Percentiles rank a stretch among this genome's conserved stretches.
These are phyloP conservation scores for Leccinum griseonigrum DNA, from an alignment of 1,284 basidiomycete species.

Conservation along the genomic window DNA sequence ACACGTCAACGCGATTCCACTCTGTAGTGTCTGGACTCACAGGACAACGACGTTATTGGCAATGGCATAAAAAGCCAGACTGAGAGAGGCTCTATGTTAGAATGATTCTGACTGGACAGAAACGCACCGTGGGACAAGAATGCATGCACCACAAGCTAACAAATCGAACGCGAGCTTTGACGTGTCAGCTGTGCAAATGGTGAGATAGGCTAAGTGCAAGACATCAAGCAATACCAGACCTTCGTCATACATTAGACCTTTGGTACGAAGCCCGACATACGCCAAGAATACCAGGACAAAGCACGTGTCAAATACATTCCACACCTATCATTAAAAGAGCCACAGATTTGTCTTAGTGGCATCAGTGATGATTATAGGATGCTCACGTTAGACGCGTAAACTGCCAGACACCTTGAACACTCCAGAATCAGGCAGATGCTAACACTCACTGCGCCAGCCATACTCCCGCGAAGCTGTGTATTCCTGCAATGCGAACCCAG, in stretches of 20 bases:
- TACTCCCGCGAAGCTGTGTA: slow-evolving; percentile 80
- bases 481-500: slow-evolving; percentile 78
- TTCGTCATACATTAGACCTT: slow-evolving; percentile 58
- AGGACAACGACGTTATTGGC: slow-evolving; percentile 82
- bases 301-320: slow-evolving; percentile 84
- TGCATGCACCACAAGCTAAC: slow-evolving; percentile 81
- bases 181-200: slow-evolving; percentile 38
- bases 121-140: slow-evolving; percentile 75
- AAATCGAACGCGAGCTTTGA: slow-evolving; percentile 81
- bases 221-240: slow-evolving; percentile 35
- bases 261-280: slow-evolving; percentile 66
- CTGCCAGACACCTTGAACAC: slow-evolving; percentile 39
- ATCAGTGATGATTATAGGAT: background rate
- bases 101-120: background rate
- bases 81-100: slow-evolving; percentile 23
- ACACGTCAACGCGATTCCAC: slow-evolving; percentile 7
- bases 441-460: slow-evolving; percentile 76
- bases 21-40: slow-evolving; percentile 37
- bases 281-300: slow-evolving; percentile 73
- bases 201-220: slow-evolving; percentile 10
- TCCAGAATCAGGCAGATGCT: background rate
- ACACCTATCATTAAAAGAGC: slow-evolving; percentile 49
- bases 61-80: slow-evolving; percentile 83
- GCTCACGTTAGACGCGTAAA: slow-evolving; percentile 77
- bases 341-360: background rate